phyloP scores from a whole-genome alignment of 495 filamentous ascomycete genomes.

The Hyaloscypha bicolor region DNA sequence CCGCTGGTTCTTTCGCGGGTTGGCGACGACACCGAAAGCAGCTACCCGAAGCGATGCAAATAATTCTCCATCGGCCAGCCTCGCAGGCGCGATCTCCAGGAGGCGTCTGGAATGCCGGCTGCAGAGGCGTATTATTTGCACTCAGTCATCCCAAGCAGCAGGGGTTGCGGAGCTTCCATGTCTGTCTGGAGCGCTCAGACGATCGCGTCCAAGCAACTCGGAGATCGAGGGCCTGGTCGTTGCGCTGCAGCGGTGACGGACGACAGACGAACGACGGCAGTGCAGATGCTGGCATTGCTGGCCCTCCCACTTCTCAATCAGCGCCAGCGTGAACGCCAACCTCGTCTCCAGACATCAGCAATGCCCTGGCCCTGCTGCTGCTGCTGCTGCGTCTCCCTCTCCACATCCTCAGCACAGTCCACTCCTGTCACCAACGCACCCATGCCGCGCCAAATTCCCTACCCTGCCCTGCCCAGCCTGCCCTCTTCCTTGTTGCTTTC shows the following conservation, averaged over 20 bases:
- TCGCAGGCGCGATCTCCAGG: constrained; percentile 12
- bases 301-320: too few relatives aligned
- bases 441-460: background rate
- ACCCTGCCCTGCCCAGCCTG: background rate
- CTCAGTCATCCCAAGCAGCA: constrained; percentile 5
- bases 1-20: background rate
- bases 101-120: constrained; percentile 3
- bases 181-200: constrained; percentile 22
- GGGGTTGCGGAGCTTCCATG: background rate
- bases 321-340: constrained; percentile 5
- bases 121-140: background rate
- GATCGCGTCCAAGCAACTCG: constrained; percentile 26
- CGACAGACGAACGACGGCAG: too few relatives aligned
- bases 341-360: constrained; percentile 23
- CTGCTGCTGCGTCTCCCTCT: background rate
- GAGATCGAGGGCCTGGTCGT: background rate
- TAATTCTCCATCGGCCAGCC: constrained; percentile 12
- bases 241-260: background rate
- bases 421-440: background rate
- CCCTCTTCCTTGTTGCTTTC: background rate
- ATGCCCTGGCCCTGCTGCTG: background rate
- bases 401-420: constrained; percentile 12
- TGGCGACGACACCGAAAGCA: background rate
- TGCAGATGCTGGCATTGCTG: background rate
- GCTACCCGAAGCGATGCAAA: constrained; percentile 6